Evolutionary conservation across 306 rosid species (phyloP).

Genomic region (Quercus wislizeni): DNA sequence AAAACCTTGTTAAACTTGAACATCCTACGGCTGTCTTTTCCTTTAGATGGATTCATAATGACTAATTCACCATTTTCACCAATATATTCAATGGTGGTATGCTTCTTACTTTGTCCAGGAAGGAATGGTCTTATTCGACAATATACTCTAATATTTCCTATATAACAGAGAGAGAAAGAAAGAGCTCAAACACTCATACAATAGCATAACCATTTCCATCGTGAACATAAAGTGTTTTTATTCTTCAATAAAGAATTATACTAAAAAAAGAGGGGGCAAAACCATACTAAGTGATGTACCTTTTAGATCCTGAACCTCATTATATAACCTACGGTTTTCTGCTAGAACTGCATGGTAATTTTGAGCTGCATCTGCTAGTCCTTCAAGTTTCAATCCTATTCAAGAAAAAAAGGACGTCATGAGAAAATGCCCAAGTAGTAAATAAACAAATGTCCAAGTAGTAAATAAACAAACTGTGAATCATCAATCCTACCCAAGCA

Average conservation of each 20-base stretch:
- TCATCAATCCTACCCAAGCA: conserved; percentile 63
- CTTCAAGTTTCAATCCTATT: conserved; percentile 69
- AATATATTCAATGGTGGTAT: conserved; percentile 70
- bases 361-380: conserved; percentile 86
- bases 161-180: conserved; percentile 14
- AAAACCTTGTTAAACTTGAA: conserved; percentile 96
- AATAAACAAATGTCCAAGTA: conserved; percentile 9
- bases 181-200: background rate
- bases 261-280: conserved; percentile 1
- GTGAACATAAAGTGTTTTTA: no score
- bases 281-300: conserved; percentile 37
- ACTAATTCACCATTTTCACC: conserved; percentile 92
- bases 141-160: conserved; percentile 95
- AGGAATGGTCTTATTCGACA: conserved; percentile 97
- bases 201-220: no score
- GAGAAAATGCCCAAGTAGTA: conserved; percentile 16
- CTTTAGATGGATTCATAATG: conserved; percentile 80
- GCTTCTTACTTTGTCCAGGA: conserved; percentile 81
- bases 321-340: conserved; percentile 87
- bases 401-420: conserved; percentile 6
- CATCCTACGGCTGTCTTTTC: conserved; percentile 74
- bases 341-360: conserved; percentile 77
- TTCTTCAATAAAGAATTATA: no score
- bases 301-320: conserved; percentile 97
- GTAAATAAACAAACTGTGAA: conserved; percentile 1